Evolutionary conservation across 176 grass and related monocot genomes (phyloP).

Genomic region (Secale cereale): DNA sequence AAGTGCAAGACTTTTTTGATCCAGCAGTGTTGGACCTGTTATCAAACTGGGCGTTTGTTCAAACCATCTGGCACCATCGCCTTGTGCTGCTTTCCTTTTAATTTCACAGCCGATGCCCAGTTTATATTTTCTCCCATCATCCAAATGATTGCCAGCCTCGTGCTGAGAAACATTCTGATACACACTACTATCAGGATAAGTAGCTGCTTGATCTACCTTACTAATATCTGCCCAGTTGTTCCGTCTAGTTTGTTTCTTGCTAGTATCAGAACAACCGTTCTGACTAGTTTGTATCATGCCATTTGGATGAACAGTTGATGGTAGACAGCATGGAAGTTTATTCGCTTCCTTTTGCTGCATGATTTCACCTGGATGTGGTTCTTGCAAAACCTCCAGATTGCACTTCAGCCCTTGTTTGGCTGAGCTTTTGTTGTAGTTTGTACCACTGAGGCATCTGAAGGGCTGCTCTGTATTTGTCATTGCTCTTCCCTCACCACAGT

Average conservation of each 20-base stretch:
- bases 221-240: slow-evolving; percentile 3
- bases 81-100: slow-evolving; percentile 10
- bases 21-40: neutral
- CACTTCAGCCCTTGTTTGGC: slow-evolving; percentile 14
- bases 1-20: slow-evolving; percentile 5
- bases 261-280: slow-evolving; percentile 14
- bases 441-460: slow-evolving; percentile 1
- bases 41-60: neutral
- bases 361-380: slow-evolving; percentile 22
- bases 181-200: slow-evolving; percentile 11
- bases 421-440: slow-evolving; percentile 2
- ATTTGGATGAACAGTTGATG: slow-evolving; percentile 12
- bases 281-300: neutral
- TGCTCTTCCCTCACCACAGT: slow-evolving; percentile 9
- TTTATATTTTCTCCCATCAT: slow-evolving; percentile 18
- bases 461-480: neutral
- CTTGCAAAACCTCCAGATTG: slow-evolving; percentile 14
- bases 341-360: slow-evolving; percentile 9
- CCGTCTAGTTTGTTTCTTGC: slow-evolving; percentile 2
- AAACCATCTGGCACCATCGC: neutral
- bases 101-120: neutral
- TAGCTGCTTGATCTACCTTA: slow-evolving; percentile 14
- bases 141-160: neutral
- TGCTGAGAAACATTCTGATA: slow-evolving; percentile 12
- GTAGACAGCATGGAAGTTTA: neutral